Evolutionary conservation across 2,329 filamentous ascomycete genomes (phyloP).

Genomic region (Colletotrichum sp.): DNA sequence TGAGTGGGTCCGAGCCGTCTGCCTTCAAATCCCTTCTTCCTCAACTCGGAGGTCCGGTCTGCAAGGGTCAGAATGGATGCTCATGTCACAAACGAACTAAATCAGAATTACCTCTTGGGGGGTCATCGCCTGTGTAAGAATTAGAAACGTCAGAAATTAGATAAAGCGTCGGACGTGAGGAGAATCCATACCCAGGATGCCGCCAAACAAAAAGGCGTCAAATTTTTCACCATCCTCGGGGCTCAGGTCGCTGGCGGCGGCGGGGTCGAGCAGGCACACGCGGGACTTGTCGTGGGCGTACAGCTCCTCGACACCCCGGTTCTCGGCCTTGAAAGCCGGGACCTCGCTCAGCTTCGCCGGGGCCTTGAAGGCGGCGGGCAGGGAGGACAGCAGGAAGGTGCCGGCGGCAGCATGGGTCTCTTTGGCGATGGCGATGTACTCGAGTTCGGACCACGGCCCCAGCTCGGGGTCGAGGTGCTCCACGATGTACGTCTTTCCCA

Average conservation of each 20-base stretch:
- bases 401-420: slow-evolving; percentile 74
- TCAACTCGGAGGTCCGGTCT: slow-evolving; percentile 96
- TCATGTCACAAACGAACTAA: background rate
- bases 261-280: slow-evolving; percentile 89
- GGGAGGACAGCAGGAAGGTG: slow-evolving; percentile 81
- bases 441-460: slow-evolving; percentile 90
- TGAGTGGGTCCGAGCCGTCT: slow-evolving; percentile 89
- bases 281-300: slow-evolving; percentile 75
- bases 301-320: slow-evolving; percentile 80
- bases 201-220: slow-evolving; percentile 93
- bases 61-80: slow-evolving; percentile 5
- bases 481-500: slow-evolving; percentile 82
- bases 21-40: slow-evolving; percentile 90
- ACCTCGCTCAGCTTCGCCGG: slow-evolving; percentile 59
- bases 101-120: slow-evolving; percentile 74
- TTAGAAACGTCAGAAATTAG: slow-evolving; percentile 16
- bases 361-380: slow-evolving; percentile 73
- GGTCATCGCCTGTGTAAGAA: slow-evolving; percentile 76
- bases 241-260: slow-evolving; percentile 79
- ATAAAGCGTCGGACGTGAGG: slow-evolving; percentile 8
- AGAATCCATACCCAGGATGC: slow-evolving; percentile 77
- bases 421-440: slow-evolving; percentile 86
- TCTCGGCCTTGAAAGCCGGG: slow-evolving; percentile 73
- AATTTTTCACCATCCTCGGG: slow-evolving; percentile 85
- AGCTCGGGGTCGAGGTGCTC: slow-evolving; percentile 97